Percentiles rank a stretch among this genome's conserved stretches.
These are phyloP conservation scores for Aspergillaceae sp. DNA, from an alignment of 2,329 filamentous ascomycete species.

Conservation along the genomic window DNA sequence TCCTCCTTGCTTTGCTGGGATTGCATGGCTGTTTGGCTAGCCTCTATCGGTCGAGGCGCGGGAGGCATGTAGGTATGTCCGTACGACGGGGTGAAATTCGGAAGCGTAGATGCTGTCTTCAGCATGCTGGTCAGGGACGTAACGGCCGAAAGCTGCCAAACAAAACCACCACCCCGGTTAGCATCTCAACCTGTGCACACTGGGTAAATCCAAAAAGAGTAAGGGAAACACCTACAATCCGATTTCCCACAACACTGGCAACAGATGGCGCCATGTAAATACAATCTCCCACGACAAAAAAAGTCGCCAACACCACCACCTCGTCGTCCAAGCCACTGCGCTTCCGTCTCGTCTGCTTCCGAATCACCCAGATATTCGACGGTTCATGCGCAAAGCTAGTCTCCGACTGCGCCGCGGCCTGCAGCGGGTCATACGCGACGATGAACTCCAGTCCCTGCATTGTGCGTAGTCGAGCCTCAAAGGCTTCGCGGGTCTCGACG, in stretches of 20 bases:
- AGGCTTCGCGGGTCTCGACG: conserved; percentile 47
- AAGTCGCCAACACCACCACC: conserved; percentile 48
- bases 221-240: conserved; percentile 38
- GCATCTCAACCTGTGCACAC: no score
- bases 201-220: neutral
- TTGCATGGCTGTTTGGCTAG: conserved; percentile 23
- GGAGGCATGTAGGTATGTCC: conserved; percentile 53
- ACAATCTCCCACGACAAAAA: conserved; percentile 52
- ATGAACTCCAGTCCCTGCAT: conserved; percentile 53
- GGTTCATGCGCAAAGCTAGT: conserved; percentile 37
- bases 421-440: conserved; percentile 49
- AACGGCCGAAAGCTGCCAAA: conserved; percentile 44
- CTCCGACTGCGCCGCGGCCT: conserved; percentile 35
- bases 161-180: neutral
- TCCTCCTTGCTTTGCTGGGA: conserved; percentile 40
- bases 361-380: conserved; percentile 51
- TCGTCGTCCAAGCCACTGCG: conserved; percentile 38
- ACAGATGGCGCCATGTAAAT: conserved; percentile 56
- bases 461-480: conserved; percentile 47
- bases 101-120: conserved; percentile 44
- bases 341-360: conserved; percentile 48
- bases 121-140: conserved; percentile 49
- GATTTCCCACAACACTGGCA: conserved; percentile 48
- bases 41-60: conserved; percentile 32
- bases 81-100: conserved; percentile 50